Conservation (phyloP, 257 asterid genomes). For the Solanum bulbocastanum region DNA sequence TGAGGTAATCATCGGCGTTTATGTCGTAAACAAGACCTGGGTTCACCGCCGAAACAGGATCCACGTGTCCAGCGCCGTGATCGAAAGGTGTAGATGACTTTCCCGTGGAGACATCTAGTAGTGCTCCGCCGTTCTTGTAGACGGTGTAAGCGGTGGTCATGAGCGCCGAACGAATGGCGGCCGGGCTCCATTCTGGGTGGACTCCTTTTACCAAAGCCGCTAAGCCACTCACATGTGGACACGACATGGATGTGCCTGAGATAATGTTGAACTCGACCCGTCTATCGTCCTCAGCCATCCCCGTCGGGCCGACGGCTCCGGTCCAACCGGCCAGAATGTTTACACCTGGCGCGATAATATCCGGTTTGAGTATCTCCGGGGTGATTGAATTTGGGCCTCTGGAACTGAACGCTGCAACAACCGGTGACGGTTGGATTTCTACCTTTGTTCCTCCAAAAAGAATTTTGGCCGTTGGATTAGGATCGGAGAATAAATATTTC, state of each 20-base stretch:
- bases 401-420: constrained; percentile 72
- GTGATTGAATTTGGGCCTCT: constrained; percentile 63
- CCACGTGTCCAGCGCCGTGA: constrained; percentile 85
- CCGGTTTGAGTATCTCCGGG: constrained; percentile 51
- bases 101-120: constrained; percentile 64
- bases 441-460: constrained; percentile 49
- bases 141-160: constrained; percentile 62
- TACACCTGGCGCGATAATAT: constrained; percentile 70
- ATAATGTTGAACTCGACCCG: constrained; percentile 63
- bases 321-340: constrained; percentile 71
- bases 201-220: constrained; percentile 58
- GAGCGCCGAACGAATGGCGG: constrained; percentile 40
- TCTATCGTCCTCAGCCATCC: constrained; percentile 41
- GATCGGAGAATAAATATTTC: constrained; percentile 24
- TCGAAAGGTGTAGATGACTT: constrained; percentile 71
- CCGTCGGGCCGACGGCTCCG: constrained; percentile 50
- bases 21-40: constrained; percentile 86
- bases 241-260: constrained; percentile 81
- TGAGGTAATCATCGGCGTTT: constrained; percentile 32
- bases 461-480: constrained; percentile 43
- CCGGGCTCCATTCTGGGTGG: constrained; percentile 68
- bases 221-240: constrained; percentile 80
- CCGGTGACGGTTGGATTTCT: constrained; percentile 60
- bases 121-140: constrained; percentile 45
- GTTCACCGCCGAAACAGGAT: constrained; percentile 70